phyloP scores from a whole-genome alignment of 78 protist species.

The slime mould (Dictyostelium discoideum) region DNA sequence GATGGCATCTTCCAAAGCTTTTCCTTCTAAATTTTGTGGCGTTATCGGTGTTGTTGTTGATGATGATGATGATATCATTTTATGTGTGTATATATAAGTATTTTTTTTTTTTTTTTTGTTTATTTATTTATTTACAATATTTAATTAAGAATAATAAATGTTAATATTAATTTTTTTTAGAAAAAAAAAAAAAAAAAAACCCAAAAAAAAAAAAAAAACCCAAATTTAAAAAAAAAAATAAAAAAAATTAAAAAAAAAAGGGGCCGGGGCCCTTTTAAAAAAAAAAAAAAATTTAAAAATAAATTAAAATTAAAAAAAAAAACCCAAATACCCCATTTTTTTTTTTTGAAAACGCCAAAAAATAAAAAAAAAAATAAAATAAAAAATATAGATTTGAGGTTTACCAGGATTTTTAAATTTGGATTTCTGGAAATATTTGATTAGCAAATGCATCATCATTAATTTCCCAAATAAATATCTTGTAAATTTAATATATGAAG shows the following conservation, averaged over 20 bases:
- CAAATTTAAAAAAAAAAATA: too few species aligned
- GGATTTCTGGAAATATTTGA: not conserved
- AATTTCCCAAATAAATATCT: too few species aligned
- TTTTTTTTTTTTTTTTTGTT: too few species aligned
- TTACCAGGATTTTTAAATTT: not conserved
- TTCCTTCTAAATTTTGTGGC: slow-evolving; percentile 11
- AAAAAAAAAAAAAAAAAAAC: not conserved
- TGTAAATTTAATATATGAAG: too few species aligned
- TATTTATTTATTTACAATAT: too few species aligned
- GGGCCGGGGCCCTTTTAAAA: not conserved
- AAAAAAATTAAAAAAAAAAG: not conserved
- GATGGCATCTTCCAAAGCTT: slow-evolving; percentile 60
- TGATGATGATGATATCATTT: slow-evolving; percentile 15
- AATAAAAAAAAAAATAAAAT: not conserved
- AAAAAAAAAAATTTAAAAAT: not conserved
- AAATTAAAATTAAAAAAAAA: not conserved
- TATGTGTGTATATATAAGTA: not conserved
- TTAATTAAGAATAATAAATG: not conserved
- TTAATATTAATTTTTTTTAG: not conserved
- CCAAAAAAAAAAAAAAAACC: not conserved
- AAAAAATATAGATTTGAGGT: not conserved
- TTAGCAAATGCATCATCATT: not conserved
- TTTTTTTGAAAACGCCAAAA: not conserved
- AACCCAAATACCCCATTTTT: not conserved
- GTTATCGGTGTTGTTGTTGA: slow-evolving; percentile 3